Evolutionary conservation across 2,329 filamentous ascomycete species (phyloP), one percentile per base, ranked within the genome.

Genomic region (Graphium sp.): DNA sequence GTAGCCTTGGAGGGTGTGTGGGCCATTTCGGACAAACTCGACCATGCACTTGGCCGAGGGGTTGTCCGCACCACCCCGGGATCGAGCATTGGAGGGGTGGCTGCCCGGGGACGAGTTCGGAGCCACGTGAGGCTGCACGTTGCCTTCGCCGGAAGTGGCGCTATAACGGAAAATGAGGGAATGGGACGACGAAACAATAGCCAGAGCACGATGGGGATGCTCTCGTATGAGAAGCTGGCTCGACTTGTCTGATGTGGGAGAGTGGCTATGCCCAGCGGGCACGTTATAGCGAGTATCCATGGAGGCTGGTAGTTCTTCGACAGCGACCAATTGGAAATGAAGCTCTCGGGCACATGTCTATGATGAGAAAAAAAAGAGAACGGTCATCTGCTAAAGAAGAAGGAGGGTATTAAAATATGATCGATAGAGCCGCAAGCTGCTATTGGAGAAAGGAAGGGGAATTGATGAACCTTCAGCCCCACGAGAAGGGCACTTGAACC

Each of bases 211-310:
- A 48, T 83, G 73, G 39, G 83, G 83, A 46, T 82, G 72, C 47
- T 94, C 84, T 56, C 79, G 79, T 50, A 92, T 74, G 43, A 89
- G 68, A 35, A 93, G 72, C 43, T 77, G 76, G 54, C 83, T 77
- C 32, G 75, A 69, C 58, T 62, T 67, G 34, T 71, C 64, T 36
- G 56, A 52, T 24, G 60, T 55, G 10, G 59, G 58, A 38, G 57
- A 45, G 41, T 22, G 23, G 25, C 27, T 27, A 12, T 28, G 24
- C 18, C 22, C 28, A 21, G 35, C n/a, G 31, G 26, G 26, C 26
- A 27, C 30, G 32, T 35, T 6, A 32, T 35, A 22, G 24, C 14
- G 24, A 34, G 26, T 17, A n/a, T n/a, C n/a, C n/a, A n/a, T n/a
- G n/a, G n/a, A n/a, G n/a, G n/a, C n/a, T n/a, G n/a, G n/a, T n/a